Conservation (phyloP, 192 early-diverging fungal species). For the Spizellomyces punctatus region DNA sequence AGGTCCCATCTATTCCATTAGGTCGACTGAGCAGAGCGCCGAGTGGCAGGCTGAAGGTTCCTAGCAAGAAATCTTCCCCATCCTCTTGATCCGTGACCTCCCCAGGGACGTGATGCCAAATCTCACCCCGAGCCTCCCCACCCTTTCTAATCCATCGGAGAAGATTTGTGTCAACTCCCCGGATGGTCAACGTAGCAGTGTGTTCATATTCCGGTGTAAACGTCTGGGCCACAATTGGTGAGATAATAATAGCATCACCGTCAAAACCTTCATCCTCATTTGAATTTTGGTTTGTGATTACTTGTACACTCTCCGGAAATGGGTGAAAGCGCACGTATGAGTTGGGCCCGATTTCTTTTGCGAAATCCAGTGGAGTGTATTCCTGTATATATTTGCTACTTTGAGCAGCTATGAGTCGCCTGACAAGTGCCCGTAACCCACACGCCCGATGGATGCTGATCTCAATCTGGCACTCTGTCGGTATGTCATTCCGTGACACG, state of each 20-base stretch:
- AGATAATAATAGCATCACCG: conserved; percentile 5
- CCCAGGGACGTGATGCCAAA: conserved; percentile 28
- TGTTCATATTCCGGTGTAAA: conserved; percentile 35
- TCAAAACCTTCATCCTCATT: conserved; percentile 7
- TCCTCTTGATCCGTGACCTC: conserved; percentile 9
- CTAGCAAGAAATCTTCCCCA: conserved; percentile 31
- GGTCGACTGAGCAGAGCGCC: conserved; percentile 11
- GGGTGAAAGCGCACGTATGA: conserved; percentile 23
- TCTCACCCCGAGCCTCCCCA: conserved; percentile 36
- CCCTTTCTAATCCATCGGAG: conserved; percentile 38
- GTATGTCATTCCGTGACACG: no score
- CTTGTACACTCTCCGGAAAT: conserved; percentile 25
- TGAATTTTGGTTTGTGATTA: neutral
- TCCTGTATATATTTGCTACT: no score
- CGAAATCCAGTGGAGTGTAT: conserved; percentile 28
- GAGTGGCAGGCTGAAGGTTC: conserved; percentile 40
- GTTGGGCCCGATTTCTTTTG: conserved; percentile 29
- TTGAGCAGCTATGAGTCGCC: no score
- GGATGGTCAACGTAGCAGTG: conserved; percentile 7
- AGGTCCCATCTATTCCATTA: conserved; percentile 26
- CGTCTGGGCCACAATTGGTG: conserved; percentile 3
- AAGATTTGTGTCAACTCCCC: conserved; percentile 20
- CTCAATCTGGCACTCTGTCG: no score
- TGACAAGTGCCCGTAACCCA: no score
- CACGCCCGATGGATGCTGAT: no score